A percentile compares a stretch with the other conserved stretches of the same genome.
These are phyloP conservation scores for Eucalyptus pauciflora DNA, from an alignment of 345 rosid genomes.

Conservation along the genomic window DNA sequence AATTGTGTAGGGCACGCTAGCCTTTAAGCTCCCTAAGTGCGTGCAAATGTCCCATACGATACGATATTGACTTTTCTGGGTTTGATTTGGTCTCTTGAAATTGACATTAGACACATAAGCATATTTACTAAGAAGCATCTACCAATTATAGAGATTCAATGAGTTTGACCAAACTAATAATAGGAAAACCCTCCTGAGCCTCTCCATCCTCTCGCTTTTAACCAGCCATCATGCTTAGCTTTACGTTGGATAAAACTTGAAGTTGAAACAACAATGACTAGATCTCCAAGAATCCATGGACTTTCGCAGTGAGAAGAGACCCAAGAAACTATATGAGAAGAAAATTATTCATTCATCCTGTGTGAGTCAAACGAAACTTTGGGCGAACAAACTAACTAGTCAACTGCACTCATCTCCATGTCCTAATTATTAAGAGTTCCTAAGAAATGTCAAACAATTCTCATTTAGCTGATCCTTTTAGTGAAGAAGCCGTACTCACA, in stretches of 20 bases:
- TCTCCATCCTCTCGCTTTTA: not conserved
- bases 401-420: not conserved
- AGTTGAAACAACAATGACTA: no score
- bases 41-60: not conserved
- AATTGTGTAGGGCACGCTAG: not conserved
- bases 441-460: not conserved
- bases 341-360: not conserved
- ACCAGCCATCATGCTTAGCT: not conserved
- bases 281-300: no score
- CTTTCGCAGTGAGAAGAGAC: not conserved
- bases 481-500: not conserved
- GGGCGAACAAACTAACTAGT: not conserved
- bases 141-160: not conserved
- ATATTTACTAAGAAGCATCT: not conserved
- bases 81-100: not conserved
- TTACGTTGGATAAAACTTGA: not conserved
- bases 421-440: not conserved
- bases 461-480: not conserved
- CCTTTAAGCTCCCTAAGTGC: not conserved
- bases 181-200: not conserved
- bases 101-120: not conserved
- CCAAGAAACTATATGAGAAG: not conserved
- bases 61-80: not conserved
- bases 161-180: not conserved
- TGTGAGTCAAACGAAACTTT: no score